Evolutionary conservation across 2,329 filamentous ascomycete species (phyloP).

Genomic region (Aspergillus sp.): DNA sequence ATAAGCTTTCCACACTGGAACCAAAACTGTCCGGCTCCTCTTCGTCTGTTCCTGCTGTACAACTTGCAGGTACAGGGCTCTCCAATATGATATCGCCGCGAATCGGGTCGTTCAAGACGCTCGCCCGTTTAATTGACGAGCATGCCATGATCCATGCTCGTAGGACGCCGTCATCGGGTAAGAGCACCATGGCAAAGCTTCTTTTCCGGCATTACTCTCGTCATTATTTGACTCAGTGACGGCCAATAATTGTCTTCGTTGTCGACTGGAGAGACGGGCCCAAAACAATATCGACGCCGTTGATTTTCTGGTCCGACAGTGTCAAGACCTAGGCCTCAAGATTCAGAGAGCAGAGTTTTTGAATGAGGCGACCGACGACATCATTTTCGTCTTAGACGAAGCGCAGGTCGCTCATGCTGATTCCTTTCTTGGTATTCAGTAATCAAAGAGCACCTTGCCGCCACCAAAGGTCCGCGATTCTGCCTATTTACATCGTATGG

Average conservation of each 20-base stretch:
- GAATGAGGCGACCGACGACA: conserved; percentile 1
- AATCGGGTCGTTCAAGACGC: background rate
- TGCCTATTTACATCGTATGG: conserved; percentile 8
- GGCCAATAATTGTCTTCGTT: background rate
- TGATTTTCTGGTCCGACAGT: background rate
- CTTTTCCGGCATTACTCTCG: conserved; percentile 2
- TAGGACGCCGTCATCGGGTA: conserved; percentile 6
- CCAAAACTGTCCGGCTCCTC: background rate
- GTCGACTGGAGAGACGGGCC: background rate
- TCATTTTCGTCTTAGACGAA: conserved; percentile 7
- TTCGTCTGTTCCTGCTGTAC: background rate
- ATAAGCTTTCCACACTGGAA: background rate
- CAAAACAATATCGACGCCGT: background rate
- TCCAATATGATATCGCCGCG: background rate
- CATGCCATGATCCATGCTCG: conserved; percentile 3
- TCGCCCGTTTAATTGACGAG: conserved; percentile 4
- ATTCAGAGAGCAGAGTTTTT: background rate
- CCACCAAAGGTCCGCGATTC: conserved; percentile 1
- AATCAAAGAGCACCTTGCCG: conserved; percentile 3
- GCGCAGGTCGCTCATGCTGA: conserved; percentile 5
- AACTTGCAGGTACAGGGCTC: background rate
- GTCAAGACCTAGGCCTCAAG: background rate
- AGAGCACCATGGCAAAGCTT: conserved; percentile 5
- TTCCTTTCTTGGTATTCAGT: conserved; percentile 3
- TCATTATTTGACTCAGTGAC: background rate